phyloP scores from a whole-genome alignment of 805 yeast genomes.

The Ascoidea tarda region DNA sequence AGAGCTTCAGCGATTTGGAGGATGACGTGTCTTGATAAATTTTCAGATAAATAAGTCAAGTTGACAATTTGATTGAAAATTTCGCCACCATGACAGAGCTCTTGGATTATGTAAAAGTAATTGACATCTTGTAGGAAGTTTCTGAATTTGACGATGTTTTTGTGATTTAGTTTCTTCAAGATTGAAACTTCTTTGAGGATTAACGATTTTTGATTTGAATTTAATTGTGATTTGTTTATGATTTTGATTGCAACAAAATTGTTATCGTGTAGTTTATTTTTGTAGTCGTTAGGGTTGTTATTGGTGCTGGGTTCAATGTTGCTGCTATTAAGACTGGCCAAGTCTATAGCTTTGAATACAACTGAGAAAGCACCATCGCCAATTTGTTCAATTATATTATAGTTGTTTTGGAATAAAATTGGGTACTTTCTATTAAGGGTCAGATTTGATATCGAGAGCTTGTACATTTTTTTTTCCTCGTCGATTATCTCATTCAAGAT shows the following conservation, averaged over 20 bases:
- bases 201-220: conserved; percentile 44
- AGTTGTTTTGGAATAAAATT: conserved; percentile 17
- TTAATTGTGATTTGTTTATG: conserved; percentile 58
- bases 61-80: conserved; percentile 54
- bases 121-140: conserved; percentile 51
- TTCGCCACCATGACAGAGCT: conserved; percentile 67
- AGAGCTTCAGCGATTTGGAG: conserved; percentile 51
- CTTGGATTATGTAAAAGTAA: conserved; percentile 59
- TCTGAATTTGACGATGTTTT: conserved; percentile 48
- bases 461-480: too few species aligned
- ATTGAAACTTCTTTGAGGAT: conserved; percentile 73
- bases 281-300: conserved; percentile 6
- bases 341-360: conserved; percentile 46
- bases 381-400: conserved; percentile 31
- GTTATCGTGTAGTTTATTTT: conserved; percentile 10
- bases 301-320: conserved; percentile 5
- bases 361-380: conserved; percentile 81
- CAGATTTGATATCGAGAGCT: too few species aligned
- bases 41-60: conserved; percentile 52
- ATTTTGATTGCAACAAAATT: conserved; percentile 34
- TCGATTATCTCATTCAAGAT: too few species aligned
- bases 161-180: conserved; percentile 50
- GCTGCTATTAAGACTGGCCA: conserved; percentile 7
- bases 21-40: conserved; percentile 47
- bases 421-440: too few species aligned